A percentile compares a stretch with the other conserved stretches of the same genome.
Conservation (phyloP, 495 filamentous ascomycete species). For the Sabuloglossum arenarium region DNA sequence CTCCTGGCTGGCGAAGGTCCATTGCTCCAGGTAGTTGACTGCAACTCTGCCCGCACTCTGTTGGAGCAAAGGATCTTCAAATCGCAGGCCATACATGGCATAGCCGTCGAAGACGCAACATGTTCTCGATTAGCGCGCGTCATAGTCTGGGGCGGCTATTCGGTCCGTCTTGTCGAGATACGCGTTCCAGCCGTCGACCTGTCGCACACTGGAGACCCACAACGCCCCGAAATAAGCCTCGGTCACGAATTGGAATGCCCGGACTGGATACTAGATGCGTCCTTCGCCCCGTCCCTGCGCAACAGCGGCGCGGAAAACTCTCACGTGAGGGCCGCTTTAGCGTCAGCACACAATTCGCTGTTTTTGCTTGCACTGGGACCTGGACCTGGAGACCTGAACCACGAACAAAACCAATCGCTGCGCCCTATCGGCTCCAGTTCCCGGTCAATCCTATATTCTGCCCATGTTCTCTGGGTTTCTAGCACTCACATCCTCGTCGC, state of each 20-base stretch:
- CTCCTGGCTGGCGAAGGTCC: slow-evolving; percentile 59
- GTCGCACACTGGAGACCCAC: too few species aligned
- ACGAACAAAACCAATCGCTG: not conserved
- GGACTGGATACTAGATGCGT: slow-evolving; percentile 76
- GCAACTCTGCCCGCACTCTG: not conserved
- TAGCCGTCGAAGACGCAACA: slow-evolving; percentile 19
- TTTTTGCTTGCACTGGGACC: slow-evolving; percentile 16
- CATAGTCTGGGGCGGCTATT: slow-evolving; percentile 37
- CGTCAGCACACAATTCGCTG: slow-evolving; percentile 75
- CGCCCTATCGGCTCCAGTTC: slow-evolving; percentile 33
- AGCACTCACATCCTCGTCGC: slow-evolving; percentile 44
- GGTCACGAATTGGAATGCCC: slow-evolving; percentile 17
- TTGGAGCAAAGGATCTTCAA: slow-evolving; percentile 27
- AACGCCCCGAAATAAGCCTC: not conserved
- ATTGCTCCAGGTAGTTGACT: slow-evolving; percentile 40
- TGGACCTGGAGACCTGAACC: not conserved
- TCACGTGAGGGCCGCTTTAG: slow-evolving; percentile 22
- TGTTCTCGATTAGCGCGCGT: slow-evolving; percentile 1
- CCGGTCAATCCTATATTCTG: slow-evolving; percentile 73
- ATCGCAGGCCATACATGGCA: slow-evolving; percentile 48
- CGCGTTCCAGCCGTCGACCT: slow-evolving; percentile 5
- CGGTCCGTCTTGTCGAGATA: slow-evolving; percentile 14
- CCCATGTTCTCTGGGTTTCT: slow-evolving; percentile 41
- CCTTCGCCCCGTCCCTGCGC: slow-evolving; percentile 15
- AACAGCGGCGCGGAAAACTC: slow-evolving; percentile 7